phyloP scores from a whole-genome alignment of 495 filamentous ascomycete genomes.

The Neurospora africana region DNA sequence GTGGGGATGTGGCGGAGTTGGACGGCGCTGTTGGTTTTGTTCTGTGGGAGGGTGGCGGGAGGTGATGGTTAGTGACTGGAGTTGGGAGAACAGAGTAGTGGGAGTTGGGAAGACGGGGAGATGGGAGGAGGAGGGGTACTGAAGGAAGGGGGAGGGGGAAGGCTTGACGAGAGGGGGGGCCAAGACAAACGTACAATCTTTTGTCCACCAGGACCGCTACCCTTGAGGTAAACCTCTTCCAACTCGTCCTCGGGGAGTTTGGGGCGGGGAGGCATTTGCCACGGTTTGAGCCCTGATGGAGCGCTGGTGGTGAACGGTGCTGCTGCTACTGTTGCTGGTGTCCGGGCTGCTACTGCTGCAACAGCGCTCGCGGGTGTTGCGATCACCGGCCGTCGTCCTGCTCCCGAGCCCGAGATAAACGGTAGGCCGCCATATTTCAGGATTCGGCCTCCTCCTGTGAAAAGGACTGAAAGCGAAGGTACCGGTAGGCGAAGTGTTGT shows the following conservation, averaged over 20 bases:
- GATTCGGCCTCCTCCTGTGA: background rate
- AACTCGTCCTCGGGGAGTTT: slow-evolving; percentile 64
- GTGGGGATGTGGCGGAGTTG: slow-evolving; percentile 86
- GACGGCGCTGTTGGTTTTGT: slow-evolving; percentile 94
- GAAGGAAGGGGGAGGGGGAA: background rate
- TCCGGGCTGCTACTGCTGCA: background rate
- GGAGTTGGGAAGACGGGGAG: background rate
- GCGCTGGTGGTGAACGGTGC: background rate
- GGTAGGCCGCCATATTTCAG: background rate
- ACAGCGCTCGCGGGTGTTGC: background rate
- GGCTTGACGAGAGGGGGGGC: too few relatives aligned
- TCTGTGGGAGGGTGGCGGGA: slow-evolving; percentile 42
- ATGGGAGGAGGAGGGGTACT: background rate
- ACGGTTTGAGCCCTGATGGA: slow-evolving; percentile 7
- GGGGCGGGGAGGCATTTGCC: slow-evolving; percentile 59
- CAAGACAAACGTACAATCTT: slow-evolving; percentile 73
- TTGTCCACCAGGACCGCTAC: slow-evolving; percentile 87
- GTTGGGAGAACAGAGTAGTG: too few relatives aligned
- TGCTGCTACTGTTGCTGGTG: background rate
- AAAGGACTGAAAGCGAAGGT: background rate
- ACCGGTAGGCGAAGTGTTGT: background rate
- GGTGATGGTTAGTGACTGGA: background rate
- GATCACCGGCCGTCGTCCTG: background rate
- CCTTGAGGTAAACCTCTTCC: slow-evolving; percentile 76
- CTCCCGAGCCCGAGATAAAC: background rate